phyloP scores from a whole-genome alignment of 176 grass and related monocot genomes.

The Oryza brachyantha region DNA sequence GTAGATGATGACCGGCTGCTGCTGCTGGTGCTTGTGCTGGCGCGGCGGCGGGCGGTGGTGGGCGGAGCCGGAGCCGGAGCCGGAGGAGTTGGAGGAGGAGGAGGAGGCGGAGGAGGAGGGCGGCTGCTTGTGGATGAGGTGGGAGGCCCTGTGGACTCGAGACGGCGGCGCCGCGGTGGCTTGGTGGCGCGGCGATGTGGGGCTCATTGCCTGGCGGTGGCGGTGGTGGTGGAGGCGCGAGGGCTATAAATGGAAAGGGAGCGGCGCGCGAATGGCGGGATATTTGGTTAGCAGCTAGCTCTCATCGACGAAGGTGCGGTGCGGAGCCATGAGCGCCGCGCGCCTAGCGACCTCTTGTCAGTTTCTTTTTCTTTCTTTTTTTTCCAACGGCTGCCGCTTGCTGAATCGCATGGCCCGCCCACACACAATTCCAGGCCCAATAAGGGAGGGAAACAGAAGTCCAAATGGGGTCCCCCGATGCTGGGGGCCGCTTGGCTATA shows the following conservation, averaged over 20 bases:
- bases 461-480: no score
- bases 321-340: no score
- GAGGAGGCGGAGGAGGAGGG: slow-evolving; percentile 25
- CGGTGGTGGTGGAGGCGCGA: slow-evolving; percentile 2
- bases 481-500: no score
- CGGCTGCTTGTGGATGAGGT: slow-evolving; percentile 39
- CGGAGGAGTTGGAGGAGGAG: slow-evolving; percentile 31
- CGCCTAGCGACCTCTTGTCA: no score
- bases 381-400: no score
- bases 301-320: no score
- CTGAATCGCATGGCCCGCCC: no score
- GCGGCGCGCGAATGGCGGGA: background rate
- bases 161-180: slow-evolving; percentile 23
- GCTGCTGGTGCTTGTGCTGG: background rate
- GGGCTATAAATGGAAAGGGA: background rate
- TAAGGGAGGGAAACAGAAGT: no score
- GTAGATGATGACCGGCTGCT: slow-evolving; percentile 62
- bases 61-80: background rate
- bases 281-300: slow-evolving; percentile 11
- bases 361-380: no score
- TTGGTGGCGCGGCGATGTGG: slow-evolving; percentile 24
- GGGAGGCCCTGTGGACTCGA: slow-evolving; percentile 51
- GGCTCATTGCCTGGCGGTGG: slow-evolving; percentile 43
- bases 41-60: background rate
- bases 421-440: no score